phyloP scores from a whole-genome alignment of 169 alveolate genomes.

The Plasmodium adleri region DNA sequence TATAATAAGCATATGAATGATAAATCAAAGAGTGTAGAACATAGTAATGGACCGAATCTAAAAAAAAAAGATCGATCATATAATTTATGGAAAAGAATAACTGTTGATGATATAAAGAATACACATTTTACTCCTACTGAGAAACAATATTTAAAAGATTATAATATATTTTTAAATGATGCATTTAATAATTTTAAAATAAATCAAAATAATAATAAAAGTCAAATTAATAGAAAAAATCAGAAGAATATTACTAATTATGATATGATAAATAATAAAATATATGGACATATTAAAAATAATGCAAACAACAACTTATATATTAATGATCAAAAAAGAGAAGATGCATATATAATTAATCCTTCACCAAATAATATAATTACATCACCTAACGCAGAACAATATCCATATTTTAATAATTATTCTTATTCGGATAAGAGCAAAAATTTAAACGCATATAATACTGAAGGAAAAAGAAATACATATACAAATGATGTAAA shows the following conservation, averaged over 20 bases:
- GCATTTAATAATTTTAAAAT: conserved; percentile 11
- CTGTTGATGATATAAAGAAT: conserved; percentile 33
- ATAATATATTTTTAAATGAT: conserved; percentile 27
- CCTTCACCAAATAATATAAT: not conserved
- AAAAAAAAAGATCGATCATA: conserved; percentile 35
- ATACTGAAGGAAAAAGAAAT: not conserved
- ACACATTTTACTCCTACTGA: not conserved
- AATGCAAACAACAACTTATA: not conserved
- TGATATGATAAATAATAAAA: conserved; percentile 1
- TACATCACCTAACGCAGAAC: not conserved
- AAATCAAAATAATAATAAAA: not conserved
- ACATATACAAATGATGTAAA: conserved; percentile 9
- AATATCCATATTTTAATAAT: not conserved
- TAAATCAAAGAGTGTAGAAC: not conserved
- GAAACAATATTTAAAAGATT: not conserved
- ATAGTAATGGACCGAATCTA: not conserved
- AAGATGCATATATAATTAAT: conserved; percentile 42
- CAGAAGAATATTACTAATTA: not conserved
- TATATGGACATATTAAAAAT: not conserved
- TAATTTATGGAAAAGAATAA: conserved; percentile 45
- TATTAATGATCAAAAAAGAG: conserved; percentile 43
- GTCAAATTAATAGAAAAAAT: not conserved
- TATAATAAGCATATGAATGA: not conserved
- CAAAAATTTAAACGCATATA: conserved; percentile 2
- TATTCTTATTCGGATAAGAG: conserved; percentile 13